Base-by-base conservation (phyloP, 129 eudicot species). In the Pittosporum tobira region DNA sequence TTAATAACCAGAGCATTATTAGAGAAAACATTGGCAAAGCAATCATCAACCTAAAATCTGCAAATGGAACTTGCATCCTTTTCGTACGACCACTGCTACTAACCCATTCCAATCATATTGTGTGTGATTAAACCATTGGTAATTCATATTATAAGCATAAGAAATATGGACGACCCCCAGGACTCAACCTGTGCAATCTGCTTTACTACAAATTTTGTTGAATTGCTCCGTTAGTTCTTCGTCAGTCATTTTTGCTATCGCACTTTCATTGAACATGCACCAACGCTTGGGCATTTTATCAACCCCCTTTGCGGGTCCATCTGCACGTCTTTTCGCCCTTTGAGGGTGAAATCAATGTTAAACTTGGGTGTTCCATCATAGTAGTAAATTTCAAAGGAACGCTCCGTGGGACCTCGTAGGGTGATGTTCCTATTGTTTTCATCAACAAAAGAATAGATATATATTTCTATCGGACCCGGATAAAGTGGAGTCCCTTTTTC, bases 311-410 rank as follows among this genome's bases (percentile, higher is more conserved):
- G 36, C 61, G 2, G 14, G 43, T n/a, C n/a, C n/a, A n/a, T n/a
- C n/a, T n/a, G n/a, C n/a, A n/a, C 7, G 0, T 20, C 12, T 7
- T 64, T 43, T 0, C 42, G 26, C 14, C 51, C 51, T 22, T 49
- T 3, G 5, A 23, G n/a, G 1, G 53, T 8, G 5, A 67, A 37
- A 8, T 67, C 72, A 24, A 46, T 20, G 22, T 67, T 24, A 61
- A 7, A 57, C 36, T 67, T 57, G 1, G 71, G 62, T 8, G 1
- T 5, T 3, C 72, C 72, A 15, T 67, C 61, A 11, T 49, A 12
- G 0, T 9, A 19, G 22, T 66, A 66, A 4, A 66, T 54, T 8
- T 63, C 71, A 27, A 50, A 66, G 18, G 55, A 63, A 3, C 71
- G 42, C 8, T 58, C 14, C 19, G 21, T n/a, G 1, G 62, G 19